These are phyloP conservation scores for Diplocarpon mali DNA, from an alignment of 2,329 filamentous ascomycete species.

Conservation along the genomic window DNA sequence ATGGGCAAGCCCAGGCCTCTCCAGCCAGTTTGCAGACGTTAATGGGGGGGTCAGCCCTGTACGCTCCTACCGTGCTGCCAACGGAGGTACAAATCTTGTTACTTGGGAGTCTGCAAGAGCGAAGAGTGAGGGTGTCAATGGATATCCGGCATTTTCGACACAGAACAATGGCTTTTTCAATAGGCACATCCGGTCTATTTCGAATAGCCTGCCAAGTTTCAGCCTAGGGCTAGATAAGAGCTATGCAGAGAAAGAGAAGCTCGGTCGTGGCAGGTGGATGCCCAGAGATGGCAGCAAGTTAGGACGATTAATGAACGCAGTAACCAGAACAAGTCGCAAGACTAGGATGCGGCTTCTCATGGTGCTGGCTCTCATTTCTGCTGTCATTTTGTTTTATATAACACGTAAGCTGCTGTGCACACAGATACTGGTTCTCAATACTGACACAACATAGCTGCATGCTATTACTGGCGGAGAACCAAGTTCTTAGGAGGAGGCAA, in stretches of 20 bases:
- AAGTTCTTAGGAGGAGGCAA: constrained; percentile 69
- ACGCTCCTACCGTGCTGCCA: constrained; percentile 36
- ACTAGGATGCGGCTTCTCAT: constrained; percentile 53
- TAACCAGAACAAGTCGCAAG: constrained; percentile 48
- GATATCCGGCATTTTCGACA: constrained; percentile 69
- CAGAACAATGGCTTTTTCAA: constrained; percentile 81
- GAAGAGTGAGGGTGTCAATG: constrained; percentile 60
- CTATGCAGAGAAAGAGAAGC: constrained; percentile 71
- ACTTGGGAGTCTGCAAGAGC: constrained; percentile 78
- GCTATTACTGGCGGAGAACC: constrained; percentile 58
- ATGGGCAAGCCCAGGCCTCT: constrained; percentile 76
- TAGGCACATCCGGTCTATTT: constrained; percentile 71
- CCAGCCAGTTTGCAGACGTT: constrained; percentile 43
- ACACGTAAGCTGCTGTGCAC: constrained; percentile 49
- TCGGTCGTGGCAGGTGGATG: constrained; percentile 47
- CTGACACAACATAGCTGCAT: constrained; percentile 23
- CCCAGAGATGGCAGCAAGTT: constrained; percentile 35
- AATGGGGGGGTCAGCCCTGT: constrained; percentile 60
- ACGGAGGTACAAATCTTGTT: constrained; percentile 45
- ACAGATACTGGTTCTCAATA: not conserved
- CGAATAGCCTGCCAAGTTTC: constrained; percentile 67
- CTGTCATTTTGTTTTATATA: constrained; percentile 56
- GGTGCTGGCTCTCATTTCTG: constrained; percentile 46
- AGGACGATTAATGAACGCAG: constrained; percentile 35
- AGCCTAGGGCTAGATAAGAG: constrained; percentile 35